phyloP scores from a whole-genome alignment of 2,329 filamentous ascomycete species.

The Colletotrichum theobromicola region DNA sequence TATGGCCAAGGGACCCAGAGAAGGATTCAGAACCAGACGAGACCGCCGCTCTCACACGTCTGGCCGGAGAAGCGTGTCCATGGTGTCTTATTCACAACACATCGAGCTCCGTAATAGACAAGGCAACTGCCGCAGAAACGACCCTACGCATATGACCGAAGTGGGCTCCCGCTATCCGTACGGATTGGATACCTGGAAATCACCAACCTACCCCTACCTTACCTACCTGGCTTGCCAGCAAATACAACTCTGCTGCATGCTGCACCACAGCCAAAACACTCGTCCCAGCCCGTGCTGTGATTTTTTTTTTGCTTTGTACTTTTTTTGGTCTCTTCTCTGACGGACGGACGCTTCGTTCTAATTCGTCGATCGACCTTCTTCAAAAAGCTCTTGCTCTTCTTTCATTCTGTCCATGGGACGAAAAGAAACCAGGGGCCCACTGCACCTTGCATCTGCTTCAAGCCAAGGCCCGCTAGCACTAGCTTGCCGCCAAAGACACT shows the following conservation, averaged over 20 bases:
- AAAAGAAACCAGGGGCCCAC: neutral
- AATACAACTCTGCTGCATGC: neutral
- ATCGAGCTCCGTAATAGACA: neutral
- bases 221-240: neutral
- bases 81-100: neutral
- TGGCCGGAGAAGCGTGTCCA: neutral
- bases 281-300: neutral
- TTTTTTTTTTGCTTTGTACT: neutral
- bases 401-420: neutral
- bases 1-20: neutral
- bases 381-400: neutral
- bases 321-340: neutral
- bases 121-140: neutral
- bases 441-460: neutral
- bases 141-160: conserved; percentile 8
- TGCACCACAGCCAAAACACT: neutral
- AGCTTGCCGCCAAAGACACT: neutral
- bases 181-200: neutral
- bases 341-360: neutral
- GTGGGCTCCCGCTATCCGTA: neutral
- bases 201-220: neutral
- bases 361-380: neutral
- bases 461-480: neutral
- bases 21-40: too few relatives aligned
- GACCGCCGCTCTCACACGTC: neutral